Base-by-base conservation (phyloP, 2,329 filamentous ascomycete species). In the Zymoseptoria passerinii region DNA sequence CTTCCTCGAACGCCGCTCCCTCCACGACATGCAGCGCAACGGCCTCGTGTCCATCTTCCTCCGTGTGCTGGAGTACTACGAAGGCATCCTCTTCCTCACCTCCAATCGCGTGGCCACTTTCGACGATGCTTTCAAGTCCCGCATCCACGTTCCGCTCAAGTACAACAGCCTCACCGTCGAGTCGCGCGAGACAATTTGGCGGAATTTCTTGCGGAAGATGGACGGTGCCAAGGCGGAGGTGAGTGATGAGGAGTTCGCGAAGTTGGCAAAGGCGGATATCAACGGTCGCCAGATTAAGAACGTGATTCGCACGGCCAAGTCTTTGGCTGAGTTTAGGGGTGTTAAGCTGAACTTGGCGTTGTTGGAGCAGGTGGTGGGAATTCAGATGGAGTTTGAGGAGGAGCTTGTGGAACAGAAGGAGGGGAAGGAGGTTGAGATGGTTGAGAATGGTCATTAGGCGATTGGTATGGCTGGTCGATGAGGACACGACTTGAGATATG, bases 21-120 rank as follows among this genome's bases (percentile, higher is more conserved):
- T 90, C 67, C 85, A 89, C 64, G 89, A 95, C 66, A 86, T 94
- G 59, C 85, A 91, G 69, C 86, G 90, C 58, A 95, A 95, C 68
- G 85, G 86, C 0, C 82, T 92, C 1, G 90, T 95, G 56, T 88
- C 85, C 71, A 77, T 75, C 48, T 74, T 75, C 63, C 65, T 76
- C 9, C 68, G 73, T 6, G 65, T 68, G 1, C 65, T 75, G 8
- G 71, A 76, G 61, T 75, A 74, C 60, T 74, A 71, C 61, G 58
- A 71, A 50, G 73, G 73, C 18, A 67, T 73, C 20, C 64, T 75
- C 23, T 67, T 76, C 51, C 66, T 76, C 1, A 75, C 72, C 2
- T 73, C 68, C 51, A 75, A 73, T 53, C 68, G 73, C 2, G 62
- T 73, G 28, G 60, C 58, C 23, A 67, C 67, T 1, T 71, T 75